phyloP scores from a whole-genome alignment of 2,329 filamentous ascomycete species.

The Colletotrichum destructivum region DNA sequence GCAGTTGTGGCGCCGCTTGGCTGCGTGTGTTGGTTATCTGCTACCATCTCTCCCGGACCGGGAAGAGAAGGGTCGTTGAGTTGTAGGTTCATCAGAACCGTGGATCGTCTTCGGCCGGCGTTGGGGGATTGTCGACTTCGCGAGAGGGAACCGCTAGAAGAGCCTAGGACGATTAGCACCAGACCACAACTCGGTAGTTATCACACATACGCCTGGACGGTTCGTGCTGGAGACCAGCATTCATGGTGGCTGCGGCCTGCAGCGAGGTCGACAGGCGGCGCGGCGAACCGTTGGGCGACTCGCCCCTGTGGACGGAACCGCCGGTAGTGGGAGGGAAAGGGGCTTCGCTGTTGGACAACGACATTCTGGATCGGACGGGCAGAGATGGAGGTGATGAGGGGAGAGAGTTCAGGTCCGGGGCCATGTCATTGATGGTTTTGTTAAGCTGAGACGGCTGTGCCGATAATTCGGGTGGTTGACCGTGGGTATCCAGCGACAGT shows the following conservation, averaged over 20 bases:
- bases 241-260: constrained; percentile 83
- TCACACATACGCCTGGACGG: constrained; percentile 67
- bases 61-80: constrained; percentile 80
- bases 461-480: constrained; percentile 13
- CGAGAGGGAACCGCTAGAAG: constrained; percentile 68
- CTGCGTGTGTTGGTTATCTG: constrained; percentile 58
- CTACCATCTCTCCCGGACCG: constrained; percentile 77
- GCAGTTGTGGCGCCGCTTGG: constrained; percentile 48
- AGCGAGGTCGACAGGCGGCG: constrained; percentile 79
- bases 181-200: not conserved
- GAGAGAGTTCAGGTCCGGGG: constrained; percentile 39
- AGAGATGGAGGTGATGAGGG: constrained; percentile 34
- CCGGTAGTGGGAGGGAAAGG: constrained; percentile 25
- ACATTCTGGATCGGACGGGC: constrained; percentile 37
- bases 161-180: constrained; percentile 53
- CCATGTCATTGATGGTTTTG: constrained; percentile 38
- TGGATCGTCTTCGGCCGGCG: constrained; percentile 74
- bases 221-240: constrained; percentile 80
- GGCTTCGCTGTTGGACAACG: constrained; percentile 42
- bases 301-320: constrained; percentile 49
- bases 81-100: constrained; percentile 80
- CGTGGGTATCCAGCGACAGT: not conserved
- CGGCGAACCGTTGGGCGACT: constrained; percentile 73
- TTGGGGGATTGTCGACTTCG: constrained; percentile 63
- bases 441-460: not conserved